Evolutionary conservation across 1,284 basidiomycete species (phyloP).

Genomic region (Moniliophthora roreri): DNA sequence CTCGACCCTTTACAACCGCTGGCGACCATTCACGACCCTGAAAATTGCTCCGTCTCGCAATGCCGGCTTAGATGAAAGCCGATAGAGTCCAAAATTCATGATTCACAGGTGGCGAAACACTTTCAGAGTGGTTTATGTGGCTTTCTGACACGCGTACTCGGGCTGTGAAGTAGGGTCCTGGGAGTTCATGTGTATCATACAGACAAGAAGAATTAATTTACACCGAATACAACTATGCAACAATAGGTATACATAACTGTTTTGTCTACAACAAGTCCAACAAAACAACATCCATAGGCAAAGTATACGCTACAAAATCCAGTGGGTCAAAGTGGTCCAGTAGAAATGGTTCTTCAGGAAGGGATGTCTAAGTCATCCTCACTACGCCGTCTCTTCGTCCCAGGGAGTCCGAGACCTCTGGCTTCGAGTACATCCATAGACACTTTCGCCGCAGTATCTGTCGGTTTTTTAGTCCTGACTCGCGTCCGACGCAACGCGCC

Average conservation of each 20-base stretch:
- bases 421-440: conserved; percentile 77
- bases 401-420: conserved; percentile 61
- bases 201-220: conserved; percentile 18
- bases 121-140: no score
- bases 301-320: conserved; percentile 5
- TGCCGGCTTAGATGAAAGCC: neutral
- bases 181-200: conserved; percentile 2
- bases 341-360: conserved; percentile 31
- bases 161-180: no score
- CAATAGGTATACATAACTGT: conserved; percentile 19
- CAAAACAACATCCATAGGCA: conserved; percentile 23
- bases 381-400: conserved; percentile 56
- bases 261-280: conserved; percentile 15
- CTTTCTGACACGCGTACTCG: no score
- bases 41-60: neutral
- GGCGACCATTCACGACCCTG: neutral
- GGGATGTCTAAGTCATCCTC: conserved; percentile 55
- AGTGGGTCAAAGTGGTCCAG: conserved; percentile 8
- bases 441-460: conserved; percentile 72
- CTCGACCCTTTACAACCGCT: conserved; percentile 4
- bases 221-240: conserved; percentile 20
- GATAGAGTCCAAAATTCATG: no score
- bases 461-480: conserved; percentile 65
- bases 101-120: no score
- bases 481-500: conserved; percentile 78